Evolutionary conservation across 345 rosid species (phyloP), one percentile per base, ranked within the genome.

Genomic region (Populus pruinosa): DNA sequence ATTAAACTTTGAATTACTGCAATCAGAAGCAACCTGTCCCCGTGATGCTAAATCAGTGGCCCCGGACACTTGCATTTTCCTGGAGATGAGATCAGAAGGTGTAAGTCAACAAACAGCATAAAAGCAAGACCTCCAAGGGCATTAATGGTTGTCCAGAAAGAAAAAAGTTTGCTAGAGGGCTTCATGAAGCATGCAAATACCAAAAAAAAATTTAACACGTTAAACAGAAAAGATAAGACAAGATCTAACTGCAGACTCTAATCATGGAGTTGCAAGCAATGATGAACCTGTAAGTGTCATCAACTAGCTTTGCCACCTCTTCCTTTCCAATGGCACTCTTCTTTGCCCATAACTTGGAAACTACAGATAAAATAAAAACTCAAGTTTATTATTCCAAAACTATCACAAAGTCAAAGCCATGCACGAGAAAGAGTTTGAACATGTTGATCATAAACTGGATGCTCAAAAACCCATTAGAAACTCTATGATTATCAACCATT

Each of bases 51-150:
- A 87, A 82, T 92, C 99, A 66, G 88, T 79, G 76, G 97, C 95
- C 78, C 94, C 98, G 77, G 97, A 87, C 39, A 90, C 89, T 87
- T 91, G 97, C 98, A 91, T 89, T 85, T 96, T 96, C 80, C 98
- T 96, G 89, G 36, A 77, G 14, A 81, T 5, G 63, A 83, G 35
- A 76, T 65, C 71, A 71, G 31, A 81, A 64, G 78, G 79, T 41
- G 50, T 53, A 71, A 36, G 61, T 77, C 74, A 68, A 65, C 62
- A 82, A 43, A 69, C 61, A 62, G 61, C 77, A 55, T 27, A 72
- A 72, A 76, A 43, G 68, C 29, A 20, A 59, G 23, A 72, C 62
- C 27, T 16, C 14, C 33, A 82, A 72, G 71, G 64, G 68, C 33
- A 17, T 49, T 39, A 66, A 56, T 56, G 25, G 67, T 7, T 25